phyloP scores from a whole-genome alignment of 2,329 filamentous ascomycete species.

The Phaeomoniella chlamydospora region DNA sequence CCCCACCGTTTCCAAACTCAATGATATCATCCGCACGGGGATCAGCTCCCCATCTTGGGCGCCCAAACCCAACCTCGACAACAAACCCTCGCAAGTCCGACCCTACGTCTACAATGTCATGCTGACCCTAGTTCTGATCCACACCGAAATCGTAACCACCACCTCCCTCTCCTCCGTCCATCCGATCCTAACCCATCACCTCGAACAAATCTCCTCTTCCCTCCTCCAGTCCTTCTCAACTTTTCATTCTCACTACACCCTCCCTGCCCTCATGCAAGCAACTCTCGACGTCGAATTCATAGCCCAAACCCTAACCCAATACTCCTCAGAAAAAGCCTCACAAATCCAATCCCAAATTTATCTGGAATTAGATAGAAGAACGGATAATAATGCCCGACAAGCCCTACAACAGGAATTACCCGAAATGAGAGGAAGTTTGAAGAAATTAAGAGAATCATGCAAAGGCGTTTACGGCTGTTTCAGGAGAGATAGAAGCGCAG shows the following conservation, averaged over 20 bases:
- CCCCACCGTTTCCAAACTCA: conserved; percentile 55
- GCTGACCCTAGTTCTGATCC: conserved; percentile 73
- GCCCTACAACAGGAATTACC: conserved; percentile 74
- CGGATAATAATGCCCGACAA: conserved; percentile 71
- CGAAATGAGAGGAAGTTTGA: conserved; percentile 76
- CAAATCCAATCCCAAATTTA: conserved; percentile 84
- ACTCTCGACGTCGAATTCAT: conserved; percentile 96
- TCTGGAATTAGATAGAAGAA: conserved; percentile 74
- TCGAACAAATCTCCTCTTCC: conserved; percentile 65
- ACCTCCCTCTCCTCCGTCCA: conserved; percentile 56
- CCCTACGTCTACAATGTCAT: conserved; percentile 85
- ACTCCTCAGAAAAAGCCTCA: conserved; percentile 69
- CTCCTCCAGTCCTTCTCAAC: conserved; percentile 68
- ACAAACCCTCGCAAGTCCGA: conserved; percentile 56
- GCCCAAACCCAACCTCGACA: conserved; percentile 39
- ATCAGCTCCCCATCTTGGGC: conserved; percentile 60
- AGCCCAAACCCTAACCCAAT: conserved; percentile 80
- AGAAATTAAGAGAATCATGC: conserved; percentile 66
- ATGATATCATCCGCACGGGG: conserved; percentile 56
- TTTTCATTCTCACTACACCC: conserved; percentile 47
- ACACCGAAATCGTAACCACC: conserved; percentile 76
- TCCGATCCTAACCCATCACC: conserved; percentile 71
- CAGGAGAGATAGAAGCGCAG: conserved; percentile 49
- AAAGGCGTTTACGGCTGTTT: conserved; percentile 83
- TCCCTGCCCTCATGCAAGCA: conserved; percentile 84